Evolutionary conservation across 2,329 filamentous ascomycete genomes (phyloP), one percentile per base, ranked within the genome.

Genomic region (Diaporthe eres): DNA sequence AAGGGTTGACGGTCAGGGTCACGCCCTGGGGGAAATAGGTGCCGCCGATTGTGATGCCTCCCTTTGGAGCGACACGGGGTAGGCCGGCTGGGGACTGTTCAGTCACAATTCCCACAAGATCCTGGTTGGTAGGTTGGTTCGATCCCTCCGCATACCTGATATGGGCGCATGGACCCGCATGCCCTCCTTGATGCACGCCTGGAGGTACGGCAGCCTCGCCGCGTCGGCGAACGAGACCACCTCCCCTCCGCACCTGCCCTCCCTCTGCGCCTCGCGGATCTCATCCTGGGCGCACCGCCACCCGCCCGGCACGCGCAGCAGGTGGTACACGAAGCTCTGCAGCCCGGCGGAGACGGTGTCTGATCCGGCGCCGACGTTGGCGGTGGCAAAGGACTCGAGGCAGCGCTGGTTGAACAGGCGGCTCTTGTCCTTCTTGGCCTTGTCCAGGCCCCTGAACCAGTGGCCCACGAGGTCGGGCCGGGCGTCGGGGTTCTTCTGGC

Each of bases 181-280:
- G 2, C 79, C 77, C 76, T 84, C 83, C 76, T 83, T 82, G 74
- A 84, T 81, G 71, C 82, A 83, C 17, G 82, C 82, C 58, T 81
- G 80, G 28, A 84, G 78, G 73, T 81, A 85, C 4, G 80, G 79
- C n/a, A 84, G 77, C 60, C 78, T 77, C 73, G 81, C 80, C 1
- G 84, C 79, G n/a, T 82, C 80, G 10, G 77, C 75, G 63, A 75
- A 82, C 9, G 77, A 77, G 6, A 81, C 78, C 1, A 81, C 72
- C 25, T 75, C 57, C 37, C 76, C 73, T 9, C 67, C 42, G 19
- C 78, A 78, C 34, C 34, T 60, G 47, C 76, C 76, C 31, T 74
- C 58, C 19, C 19, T 34, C n/a, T 42, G 37, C 3, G 79, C 80
- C 8, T 74, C 76, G 28, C 79, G 75, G 28, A 83, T 78, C 77